These are phyloP conservation scores for Pyrenula massariospora DNA, from an alignment of 495 filamentous ascomycete species.

Conservation along the genomic window DNA sequence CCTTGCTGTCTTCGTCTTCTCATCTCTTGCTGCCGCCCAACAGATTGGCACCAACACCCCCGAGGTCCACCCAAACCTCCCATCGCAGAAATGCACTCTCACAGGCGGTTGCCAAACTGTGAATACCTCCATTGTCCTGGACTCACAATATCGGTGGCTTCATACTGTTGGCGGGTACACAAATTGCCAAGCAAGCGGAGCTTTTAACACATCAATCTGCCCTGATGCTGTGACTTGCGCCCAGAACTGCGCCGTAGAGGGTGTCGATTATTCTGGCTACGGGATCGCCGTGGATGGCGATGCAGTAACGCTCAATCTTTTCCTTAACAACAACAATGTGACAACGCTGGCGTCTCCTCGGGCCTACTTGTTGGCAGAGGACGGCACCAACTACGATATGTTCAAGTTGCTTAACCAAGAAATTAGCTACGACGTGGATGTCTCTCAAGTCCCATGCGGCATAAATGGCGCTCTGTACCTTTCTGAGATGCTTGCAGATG, in stretches of 20 bases:
- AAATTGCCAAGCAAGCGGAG: conserved; percentile 23
- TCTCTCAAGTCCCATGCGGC: conserved; percentile 47
- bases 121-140: conserved; percentile 26
- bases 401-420: conserved; percentile 47
- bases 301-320: conserved; percentile 30
- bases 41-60: conserved; percentile 7
- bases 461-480: conserved; percentile 61
- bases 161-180: conserved; percentile 24
- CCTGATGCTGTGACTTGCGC: conserved; percentile 32
- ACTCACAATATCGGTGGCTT: conserved; percentile 29
- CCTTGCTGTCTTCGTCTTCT: neutral
- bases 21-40: neutral
- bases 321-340: conserved; percentile 14
- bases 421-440: conserved; percentile 52
- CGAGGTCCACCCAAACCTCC: conserved; percentile 21
- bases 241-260: conserved; percentile 39
- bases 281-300: conserved; percentile 33
- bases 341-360: conserved; percentile 36
- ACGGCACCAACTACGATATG: conserved; percentile 45
- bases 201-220: conserved; percentile 32
- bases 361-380: conserved; percentile 46
- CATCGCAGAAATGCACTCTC: conserved; percentile 28
- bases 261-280: conserved; percentile 30
- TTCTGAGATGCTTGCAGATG: conserved; percentile 46
- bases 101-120: conserved; percentile 22